phyloP scores from a whole-genome alignment of 768 basidiomycete genomes.

The Russula foetens region DNA sequence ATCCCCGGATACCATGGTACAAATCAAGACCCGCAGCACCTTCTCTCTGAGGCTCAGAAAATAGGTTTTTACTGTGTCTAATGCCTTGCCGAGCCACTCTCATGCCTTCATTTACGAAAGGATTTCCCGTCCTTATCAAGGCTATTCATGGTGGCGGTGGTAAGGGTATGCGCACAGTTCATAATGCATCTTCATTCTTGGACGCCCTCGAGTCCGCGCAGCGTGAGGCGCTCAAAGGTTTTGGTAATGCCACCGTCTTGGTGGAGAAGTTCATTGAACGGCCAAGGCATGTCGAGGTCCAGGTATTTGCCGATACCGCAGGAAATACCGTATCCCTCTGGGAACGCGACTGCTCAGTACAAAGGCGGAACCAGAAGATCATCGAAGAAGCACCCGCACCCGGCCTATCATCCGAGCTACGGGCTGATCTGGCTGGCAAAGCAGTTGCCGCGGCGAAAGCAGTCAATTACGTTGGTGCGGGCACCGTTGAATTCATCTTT shows the following conservation, averaged over 20 bases:
- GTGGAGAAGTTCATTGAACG: slow-evolving; percentile 85
- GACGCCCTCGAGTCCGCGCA: slow-evolving; percentile 83
- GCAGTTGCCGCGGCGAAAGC: slow-evolving; percentile 91
- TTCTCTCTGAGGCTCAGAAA: slow-evolving; percentile 57
- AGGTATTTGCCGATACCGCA: slow-evolving; percentile 79
- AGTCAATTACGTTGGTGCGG: slow-evolving; percentile 85
- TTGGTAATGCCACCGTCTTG: slow-evolving; percentile 79
- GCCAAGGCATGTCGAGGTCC: slow-evolving; percentile 90
- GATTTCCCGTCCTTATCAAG: slow-evolving; percentile 91
- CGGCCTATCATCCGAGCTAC: slow-evolving; percentile 68
- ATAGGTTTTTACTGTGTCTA: slow-evolving; percentile 43
- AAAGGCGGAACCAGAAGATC: slow-evolving; percentile 90
- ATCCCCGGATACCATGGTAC: slow-evolving; percentile 90
- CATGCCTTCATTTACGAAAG: slow-evolving; percentile 27
- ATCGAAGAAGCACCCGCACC: slow-evolving; percentile 96
- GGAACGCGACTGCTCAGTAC: slow-evolving; percentile 92
- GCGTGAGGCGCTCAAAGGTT: slow-evolving; percentile 81
- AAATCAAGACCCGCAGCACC: slow-evolving; percentile 66
- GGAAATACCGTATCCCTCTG: slow-evolving; percentile 90
- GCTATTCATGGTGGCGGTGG: slow-evolving; percentile 96
- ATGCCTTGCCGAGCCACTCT: neutral
- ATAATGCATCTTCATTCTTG: slow-evolving; percentile 57
- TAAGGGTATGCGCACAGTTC: slow-evolving; percentile 88
- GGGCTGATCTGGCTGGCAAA: slow-evolving; percentile 75
- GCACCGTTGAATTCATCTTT: slow-evolving; percentile 95